Conservation (phyloP, 2,329 filamentous ascomycete species). For the Penicillium verrucosum region DNA sequence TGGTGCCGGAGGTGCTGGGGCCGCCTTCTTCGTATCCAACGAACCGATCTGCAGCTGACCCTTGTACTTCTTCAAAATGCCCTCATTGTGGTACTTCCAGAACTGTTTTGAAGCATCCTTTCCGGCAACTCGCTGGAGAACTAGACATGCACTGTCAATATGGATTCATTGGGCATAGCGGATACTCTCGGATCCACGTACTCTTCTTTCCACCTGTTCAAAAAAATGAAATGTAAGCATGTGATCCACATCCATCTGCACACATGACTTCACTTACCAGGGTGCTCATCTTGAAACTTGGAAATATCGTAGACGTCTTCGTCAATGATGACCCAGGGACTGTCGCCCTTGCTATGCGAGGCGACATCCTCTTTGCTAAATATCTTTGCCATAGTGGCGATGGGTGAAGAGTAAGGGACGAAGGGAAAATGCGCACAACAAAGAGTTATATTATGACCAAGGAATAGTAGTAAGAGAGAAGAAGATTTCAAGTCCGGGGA, state of each 20-base stretch:
- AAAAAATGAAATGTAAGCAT: not conserved
- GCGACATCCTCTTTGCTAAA: constrained; percentile 84
- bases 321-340: constrained; percentile 86
- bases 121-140: constrained; percentile 62
- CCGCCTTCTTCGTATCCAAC: constrained; percentile 76
- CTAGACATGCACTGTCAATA: constrained; percentile 38
- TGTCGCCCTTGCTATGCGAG: constrained; percentile 82
- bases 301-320: constrained; percentile 95
- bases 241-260: not conserved
- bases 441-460: not conserved
- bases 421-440: not conserved
- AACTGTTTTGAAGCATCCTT: constrained; percentile 68
- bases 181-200: constrained; percentile 35
- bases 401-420: not conserved
- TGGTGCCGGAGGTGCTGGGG: constrained; percentile 19
- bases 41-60: constrained; percentile 63
- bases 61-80: constrained; percentile 62
- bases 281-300: constrained; percentile 80
- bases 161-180: not conserved
- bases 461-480: constrained; percentile 7
- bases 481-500: constrained; percentile 20
- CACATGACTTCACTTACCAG: constrained; percentile 40
- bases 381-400: constrained; percentile 72
- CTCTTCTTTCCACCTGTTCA: constrained; percentile 66
- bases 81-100: constrained; percentile 63